phyloP scores from a whole-genome alignment of 345 rosid species.

The Punica granatum region DNA sequence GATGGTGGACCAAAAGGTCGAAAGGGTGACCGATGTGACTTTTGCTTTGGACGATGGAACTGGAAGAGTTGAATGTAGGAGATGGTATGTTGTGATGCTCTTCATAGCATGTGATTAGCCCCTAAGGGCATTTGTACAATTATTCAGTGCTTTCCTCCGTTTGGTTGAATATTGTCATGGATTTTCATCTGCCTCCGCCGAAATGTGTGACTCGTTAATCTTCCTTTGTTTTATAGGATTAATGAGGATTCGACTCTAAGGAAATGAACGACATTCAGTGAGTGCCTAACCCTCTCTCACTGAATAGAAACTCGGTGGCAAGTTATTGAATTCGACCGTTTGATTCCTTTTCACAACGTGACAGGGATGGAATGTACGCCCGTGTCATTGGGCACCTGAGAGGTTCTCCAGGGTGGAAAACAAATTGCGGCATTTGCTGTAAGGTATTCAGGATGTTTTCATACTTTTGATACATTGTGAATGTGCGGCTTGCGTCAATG shows the following conservation, averaged over 20 bases:
- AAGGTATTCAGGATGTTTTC: conserved; percentile 31
- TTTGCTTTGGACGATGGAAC: conserved; percentile 85
- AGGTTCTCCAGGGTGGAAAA: conserved; percentile 50
- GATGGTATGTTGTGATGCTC: conserved; percentile 48
- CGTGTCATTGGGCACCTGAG: conserved; percentile 76
- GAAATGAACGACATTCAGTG: conserved; percentile 67
- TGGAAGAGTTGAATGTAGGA: conserved; percentile 60
- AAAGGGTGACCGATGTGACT: conserved; percentile 54
- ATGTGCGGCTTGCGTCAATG: neutral
- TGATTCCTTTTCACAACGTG: conserved; percentile 9
- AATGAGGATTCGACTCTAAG: conserved; percentile 53
- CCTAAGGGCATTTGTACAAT: neutral
- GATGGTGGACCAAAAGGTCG: conserved; percentile 49
- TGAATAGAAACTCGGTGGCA: too few relatives aligned
- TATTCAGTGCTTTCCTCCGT: neutral
- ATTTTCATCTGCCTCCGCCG: neutral
- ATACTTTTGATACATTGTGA: neutral
- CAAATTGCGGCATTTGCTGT: conserved; percentile 76
- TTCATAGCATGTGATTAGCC: neutral
- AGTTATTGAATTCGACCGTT: neutral
- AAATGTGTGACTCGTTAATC: neutral
- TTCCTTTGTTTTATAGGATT: conserved; percentile 38
- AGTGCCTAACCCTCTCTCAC: conserved; percentile 15
- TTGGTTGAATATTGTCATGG: neutral
- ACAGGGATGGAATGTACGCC: conserved; percentile 66